Conservation (phyloP, 2,329 filamentous ascomycete genomes). For the Phyllosticta citribraziliensis region DNA sequence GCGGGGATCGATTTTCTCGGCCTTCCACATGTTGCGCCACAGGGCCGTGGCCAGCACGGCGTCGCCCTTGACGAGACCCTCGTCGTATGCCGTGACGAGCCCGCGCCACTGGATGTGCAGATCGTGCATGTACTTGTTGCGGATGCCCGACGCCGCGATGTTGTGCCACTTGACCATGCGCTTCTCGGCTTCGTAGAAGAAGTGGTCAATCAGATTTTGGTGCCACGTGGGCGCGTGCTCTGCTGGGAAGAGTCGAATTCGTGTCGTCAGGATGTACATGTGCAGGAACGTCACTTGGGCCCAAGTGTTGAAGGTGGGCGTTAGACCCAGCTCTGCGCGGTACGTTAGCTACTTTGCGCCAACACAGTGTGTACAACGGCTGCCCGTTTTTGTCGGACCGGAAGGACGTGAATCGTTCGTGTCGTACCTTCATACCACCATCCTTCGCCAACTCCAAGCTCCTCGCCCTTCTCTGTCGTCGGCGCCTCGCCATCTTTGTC, state of each 20-base stretch:
- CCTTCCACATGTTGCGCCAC: constrained; percentile 91
- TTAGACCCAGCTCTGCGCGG: constrained; percentile 60
- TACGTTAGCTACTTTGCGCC: background rate
- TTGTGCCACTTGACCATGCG: constrained; percentile 75
- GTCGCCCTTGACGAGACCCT: constrained; percentile 68
- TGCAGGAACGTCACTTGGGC: constrained; percentile 93
- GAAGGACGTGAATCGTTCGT: background rate
- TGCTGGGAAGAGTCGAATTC: constrained; percentile 67
- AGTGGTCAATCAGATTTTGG: constrained; percentile 86
- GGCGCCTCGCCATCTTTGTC: constrained; percentile 58
- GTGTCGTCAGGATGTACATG: constrained; percentile 81
- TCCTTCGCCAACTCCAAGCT: constrained; percentile 63
- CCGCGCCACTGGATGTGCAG: constrained; percentile 91
- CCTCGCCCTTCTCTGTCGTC: constrained; percentile 67
- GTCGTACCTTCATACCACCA: constrained; percentile 74
- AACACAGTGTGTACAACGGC: background rate
- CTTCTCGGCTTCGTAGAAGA: constrained; percentile 82
- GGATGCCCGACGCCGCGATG: constrained; percentile 43
- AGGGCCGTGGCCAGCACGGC: constrained; percentile 70
- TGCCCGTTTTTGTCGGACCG: background rate
- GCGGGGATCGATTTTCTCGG: constrained; percentile 50
- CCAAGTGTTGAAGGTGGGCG: constrained; percentile 90
- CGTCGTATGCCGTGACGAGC: constrained; percentile 72
- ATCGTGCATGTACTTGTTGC: constrained; percentile 65
- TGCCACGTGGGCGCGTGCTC: constrained; percentile 67